These are phyloP conservation scores for Secale cereale DNA, from an alignment of 176 grass and related monocot genomes.

Conservation along the genomic window DNA sequence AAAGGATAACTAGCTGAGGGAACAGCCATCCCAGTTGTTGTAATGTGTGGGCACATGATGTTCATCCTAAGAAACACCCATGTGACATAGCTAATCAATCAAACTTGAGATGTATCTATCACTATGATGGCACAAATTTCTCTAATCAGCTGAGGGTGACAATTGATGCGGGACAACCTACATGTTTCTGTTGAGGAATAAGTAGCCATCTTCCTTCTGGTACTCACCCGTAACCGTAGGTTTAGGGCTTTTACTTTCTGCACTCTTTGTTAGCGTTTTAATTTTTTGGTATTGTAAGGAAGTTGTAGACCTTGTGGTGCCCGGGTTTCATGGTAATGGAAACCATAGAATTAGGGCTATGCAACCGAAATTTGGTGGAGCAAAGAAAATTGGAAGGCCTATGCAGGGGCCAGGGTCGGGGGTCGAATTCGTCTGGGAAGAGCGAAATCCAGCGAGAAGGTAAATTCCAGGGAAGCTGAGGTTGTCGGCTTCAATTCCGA, in stretches of 20 bases:
- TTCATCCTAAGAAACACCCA: no score
- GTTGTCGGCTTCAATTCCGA: background rate
- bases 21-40: background rate
- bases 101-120: background rate
- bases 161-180: background rate
- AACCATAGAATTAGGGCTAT: background rate
- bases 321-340: no score
- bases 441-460: background rate
- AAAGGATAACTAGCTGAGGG: background rate
- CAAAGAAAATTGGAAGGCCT: background rate
- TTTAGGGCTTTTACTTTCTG: background rate
- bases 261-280: no score
- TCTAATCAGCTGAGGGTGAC: background rate
- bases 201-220: background rate
- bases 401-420: background rate
- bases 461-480: background rate
- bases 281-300: no score
- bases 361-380: background rate
- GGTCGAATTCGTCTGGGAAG: background rate
- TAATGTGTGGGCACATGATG: no score
- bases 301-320: no score
- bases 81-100: background rate
- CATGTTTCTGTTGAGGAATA: background rate
- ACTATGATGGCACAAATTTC: background rate
- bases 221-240: background rate